Base-by-base conservation (phyloP, 2,329 filamentous ascomycete species). In the Didymella pinodella region DNA sequence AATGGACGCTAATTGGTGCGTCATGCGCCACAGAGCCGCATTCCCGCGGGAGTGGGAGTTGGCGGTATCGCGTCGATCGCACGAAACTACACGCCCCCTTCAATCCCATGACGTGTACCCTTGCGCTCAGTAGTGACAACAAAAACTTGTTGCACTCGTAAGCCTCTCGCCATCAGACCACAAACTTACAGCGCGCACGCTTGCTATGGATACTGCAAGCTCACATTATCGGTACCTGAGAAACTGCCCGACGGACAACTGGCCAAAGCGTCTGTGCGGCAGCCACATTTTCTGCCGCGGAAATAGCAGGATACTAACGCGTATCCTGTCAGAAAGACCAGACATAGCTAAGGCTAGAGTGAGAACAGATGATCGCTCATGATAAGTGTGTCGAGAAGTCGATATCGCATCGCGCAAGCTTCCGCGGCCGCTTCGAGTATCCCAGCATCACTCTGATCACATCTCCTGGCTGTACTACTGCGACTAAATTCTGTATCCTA, bases 1-100 rank as follows among this genome's bases (percentile, higher is more conserved):
- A 32, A 59, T 59, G 49, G 7, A 43, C 56, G 50, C 56, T 59
- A 59, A 57, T 59, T 59, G 56, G 56, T 59, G 46, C 50, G 46
- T 53, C 49, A 54, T 54, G 40, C 50, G 50, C 56, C 45, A 54
- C 55, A 49, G 48, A 28, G 55, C 55, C 45, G 49, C 49, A 34
- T 4, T 26, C 41, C 41, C 49, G 55, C 49, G 45, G 55, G 47
- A 48, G 32, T 48, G 45, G 55, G 47, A 48, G 32, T 48, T 47
- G 47, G 34, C 34, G 18, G 34, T 18, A 20, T 40, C 7, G 36
- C 7, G n/a, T 20, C 36, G 11, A 40, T 40, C n/a, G 36, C n/a
- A 7, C 10, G 20, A 40, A n/a, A 40, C 36, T 40, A 8, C 36
- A 8, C 36, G 18, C 36, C 20, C 36, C 7, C 7, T 3, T 40